Base-by-base conservation (phyloP, 495 filamentous ascomycete species). In the Chaetomium fimeti region DNA sequence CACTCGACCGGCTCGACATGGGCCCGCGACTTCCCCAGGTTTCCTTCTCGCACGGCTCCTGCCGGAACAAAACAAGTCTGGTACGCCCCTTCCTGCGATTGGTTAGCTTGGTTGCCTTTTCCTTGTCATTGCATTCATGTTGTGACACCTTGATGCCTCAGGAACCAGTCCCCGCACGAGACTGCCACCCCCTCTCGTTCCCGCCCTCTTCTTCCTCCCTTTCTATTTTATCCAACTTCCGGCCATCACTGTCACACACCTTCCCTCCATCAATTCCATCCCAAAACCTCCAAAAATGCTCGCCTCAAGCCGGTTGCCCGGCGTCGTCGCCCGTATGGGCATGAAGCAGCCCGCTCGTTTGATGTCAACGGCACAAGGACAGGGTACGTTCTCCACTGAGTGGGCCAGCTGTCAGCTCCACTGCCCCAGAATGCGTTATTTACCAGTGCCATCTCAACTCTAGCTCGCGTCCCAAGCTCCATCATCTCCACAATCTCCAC, bases 401-500 rank as follows among this genome's bases (percentile, higher is more conserved):
- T 65, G 57, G 43, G 54, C 48, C 57, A 54, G 28, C 42, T 63
- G 53, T 63, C 61, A 51, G 27, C 43, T 55, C 43, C 32, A 51
- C 47, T 20, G 20, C 2, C 29, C 36, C 42, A 9, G 55, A 27
- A 49, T 56, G 60, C 61, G 59, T 54, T 45, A 52, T 61, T 66
- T 54, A 62, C 52, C 47, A 64, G 38, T 36, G 20, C 43, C 25
- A 24, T 56, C 42, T 64, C 56, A 25, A 43, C 53, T 45, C 54
- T 28, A 55, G 51, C 68, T 73, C 71, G 67, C 55, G 27, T 73
- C 57, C 69, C 71, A 40, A 69, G 69, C 71, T 70, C 69, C 63
- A 72, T 71, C 58, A 24, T 56, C 54, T 56, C 51, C 51, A 54
- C 51, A 11, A 54, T 68, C 58, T 63, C 66, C 28, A 43, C 63